Conservation (phyloP, 805 yeast genomes). For the Starmerella potacharoeniae region DNA sequence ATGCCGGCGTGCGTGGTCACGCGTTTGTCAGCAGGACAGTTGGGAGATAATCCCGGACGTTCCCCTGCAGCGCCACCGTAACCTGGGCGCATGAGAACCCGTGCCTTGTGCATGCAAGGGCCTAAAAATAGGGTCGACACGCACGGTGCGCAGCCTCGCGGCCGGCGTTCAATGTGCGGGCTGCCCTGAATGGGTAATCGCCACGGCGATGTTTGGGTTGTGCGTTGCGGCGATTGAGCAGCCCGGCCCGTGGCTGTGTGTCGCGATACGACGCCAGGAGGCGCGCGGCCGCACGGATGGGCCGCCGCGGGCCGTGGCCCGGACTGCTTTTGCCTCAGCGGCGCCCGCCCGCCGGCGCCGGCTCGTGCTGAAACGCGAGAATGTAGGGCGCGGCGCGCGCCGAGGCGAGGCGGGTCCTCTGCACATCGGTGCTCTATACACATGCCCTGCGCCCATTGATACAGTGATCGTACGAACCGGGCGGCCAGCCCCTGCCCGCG, state of each 20-base stretch:
- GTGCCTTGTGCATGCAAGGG: neutral
- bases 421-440: neutral
- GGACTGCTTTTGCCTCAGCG: neutral
- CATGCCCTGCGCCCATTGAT: neutral
- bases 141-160: no score
- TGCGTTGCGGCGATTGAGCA: neutral
- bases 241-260: neutral
- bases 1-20: neutral
- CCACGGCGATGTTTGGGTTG: neutral
- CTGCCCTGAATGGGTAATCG: neutral
- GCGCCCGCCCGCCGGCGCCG: no score
- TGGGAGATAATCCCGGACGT: neutral
- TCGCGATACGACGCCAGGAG: neutral
- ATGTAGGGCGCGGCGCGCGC: neutral
- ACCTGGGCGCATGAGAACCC: neutral
- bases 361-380: neutral
- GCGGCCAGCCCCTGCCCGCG: no score
- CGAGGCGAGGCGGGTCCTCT: neutral
- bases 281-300: no score
- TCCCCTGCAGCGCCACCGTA: conserved; percentile 2
- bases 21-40: neutral
- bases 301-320: neutral
- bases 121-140: neutral
- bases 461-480: neutral
- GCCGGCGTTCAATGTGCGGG: neutral